These are phyloP conservation scores for Amphicarpaea edgeworthii DNA, from an alignment of 306 rosid species.

Conservation along the genomic window DNA sequence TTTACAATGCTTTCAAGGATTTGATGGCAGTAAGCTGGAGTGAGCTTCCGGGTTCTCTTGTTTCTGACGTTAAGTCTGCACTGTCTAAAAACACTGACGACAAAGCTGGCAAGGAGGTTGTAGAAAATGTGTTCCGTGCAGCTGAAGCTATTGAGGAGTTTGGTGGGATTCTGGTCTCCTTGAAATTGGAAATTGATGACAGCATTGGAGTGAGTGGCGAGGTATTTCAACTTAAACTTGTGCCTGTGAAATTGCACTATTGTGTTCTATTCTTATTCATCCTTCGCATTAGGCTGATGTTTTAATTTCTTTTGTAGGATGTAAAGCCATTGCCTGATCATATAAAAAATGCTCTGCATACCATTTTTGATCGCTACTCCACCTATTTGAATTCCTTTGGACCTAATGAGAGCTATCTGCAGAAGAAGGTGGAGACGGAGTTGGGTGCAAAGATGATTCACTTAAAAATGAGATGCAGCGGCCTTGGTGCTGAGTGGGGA, in stretches of 20 bases:
- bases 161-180: slow-evolving; percentile 60
- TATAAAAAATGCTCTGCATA: slow-evolving; percentile 64
- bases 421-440: slow-evolving; percentile 93
- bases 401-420: slow-evolving; percentile 78
- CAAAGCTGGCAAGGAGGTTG: slow-evolving; percentile 67
- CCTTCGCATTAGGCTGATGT: slow-evolving; percentile 27
- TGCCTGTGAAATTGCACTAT: not conserved
- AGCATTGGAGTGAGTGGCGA: slow-evolving; percentile 81
- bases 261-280: slow-evolving; percentile 14
- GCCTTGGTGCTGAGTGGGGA: slow-evolving; percentile 90
- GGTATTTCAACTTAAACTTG: slow-evolving; percentile 54
- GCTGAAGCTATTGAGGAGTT: slow-evolving; percentile 90
- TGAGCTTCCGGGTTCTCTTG: slow-evolving; percentile 54
- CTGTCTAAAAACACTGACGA: slow-evolving; percentile 76
- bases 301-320: slow-evolving; percentile 56
- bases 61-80: slow-evolving; percentile 63
- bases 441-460: slow-evolving; percentile 88
- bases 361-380: slow-evolving; percentile 68
- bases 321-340: slow-evolving; percentile 70
- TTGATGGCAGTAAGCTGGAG: slow-evolving; percentile 87
- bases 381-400: slow-evolving; percentile 91
- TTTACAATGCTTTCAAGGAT: slow-evolving; percentile 74
- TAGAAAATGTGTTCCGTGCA: slow-evolving; percentile 74
- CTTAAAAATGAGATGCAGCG: slow-evolving; percentile 92
- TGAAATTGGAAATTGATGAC: slow-evolving; percentile 92